These are phyloP conservation scores for Amborella trichopoda DNA, from an alignment of 164 flowering plant genomes.

Conservation along the genomic window DNA sequence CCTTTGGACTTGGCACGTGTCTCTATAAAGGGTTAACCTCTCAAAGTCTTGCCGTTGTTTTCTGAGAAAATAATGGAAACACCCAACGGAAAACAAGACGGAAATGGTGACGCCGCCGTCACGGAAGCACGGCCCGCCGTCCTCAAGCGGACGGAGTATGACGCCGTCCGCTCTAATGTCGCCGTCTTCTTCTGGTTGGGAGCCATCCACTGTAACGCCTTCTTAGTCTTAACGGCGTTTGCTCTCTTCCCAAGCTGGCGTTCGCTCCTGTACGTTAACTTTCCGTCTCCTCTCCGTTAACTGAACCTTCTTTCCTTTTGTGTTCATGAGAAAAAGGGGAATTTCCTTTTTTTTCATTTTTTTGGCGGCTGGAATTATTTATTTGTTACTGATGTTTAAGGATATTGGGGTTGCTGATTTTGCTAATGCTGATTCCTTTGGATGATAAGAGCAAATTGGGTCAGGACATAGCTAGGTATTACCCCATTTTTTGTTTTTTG, in stretches of 20 bases:
- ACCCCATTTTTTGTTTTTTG: background rate
- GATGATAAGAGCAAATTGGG: constrained; percentile 45
- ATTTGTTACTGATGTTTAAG: constrained; percentile 21
- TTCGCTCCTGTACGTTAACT: constrained; percentile 29
- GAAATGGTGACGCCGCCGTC: constrained; percentile 1
- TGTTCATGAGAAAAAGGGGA: no score
- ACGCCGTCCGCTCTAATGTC: constrained; percentile 13
- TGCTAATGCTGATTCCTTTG: constrained; percentile 51
- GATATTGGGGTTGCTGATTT: constrained; percentile 41
- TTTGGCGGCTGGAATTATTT: background rate
- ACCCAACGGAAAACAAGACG: no score
- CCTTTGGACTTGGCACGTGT: no score
- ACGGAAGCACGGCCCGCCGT: constrained; percentile 11
- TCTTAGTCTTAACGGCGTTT: constrained; percentile 29
- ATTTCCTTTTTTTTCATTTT: no score
- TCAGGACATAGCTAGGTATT: constrained; percentile 42
- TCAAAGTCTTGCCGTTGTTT: no score
- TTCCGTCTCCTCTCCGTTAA: background rate
- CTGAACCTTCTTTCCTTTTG: background rate
- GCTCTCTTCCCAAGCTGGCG: constrained; percentile 38
- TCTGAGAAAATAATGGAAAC: no score
- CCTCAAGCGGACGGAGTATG: constrained; percentile 16
- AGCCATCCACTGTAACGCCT: constrained; percentile 34
- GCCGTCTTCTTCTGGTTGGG: constrained; percentile 66
- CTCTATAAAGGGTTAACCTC: no score